phyloP scores from a whole-genome alignment of 768 basidiomycete genomes.

The Hericium erinaceus region DNA sequence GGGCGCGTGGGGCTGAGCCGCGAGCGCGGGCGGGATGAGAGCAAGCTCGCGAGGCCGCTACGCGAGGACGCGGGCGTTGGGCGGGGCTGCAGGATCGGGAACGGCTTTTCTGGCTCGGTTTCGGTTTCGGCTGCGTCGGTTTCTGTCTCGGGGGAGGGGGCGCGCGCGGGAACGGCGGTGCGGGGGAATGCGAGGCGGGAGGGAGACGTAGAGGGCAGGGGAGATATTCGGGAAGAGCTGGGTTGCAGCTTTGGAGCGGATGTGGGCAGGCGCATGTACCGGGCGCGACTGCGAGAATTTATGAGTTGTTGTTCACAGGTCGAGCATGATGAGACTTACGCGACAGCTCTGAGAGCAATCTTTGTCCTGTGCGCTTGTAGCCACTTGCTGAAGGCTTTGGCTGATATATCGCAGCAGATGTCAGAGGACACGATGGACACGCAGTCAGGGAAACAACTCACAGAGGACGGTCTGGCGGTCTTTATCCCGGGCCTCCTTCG shows the following conservation, averaged over 20 bases:
- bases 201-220: constrained; percentile 19
- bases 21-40: background rate
- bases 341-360: constrained; percentile 69
- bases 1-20: constrained; percentile 22
- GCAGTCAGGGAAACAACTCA: constrained; percentile 27
- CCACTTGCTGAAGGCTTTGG: constrained; percentile 55
- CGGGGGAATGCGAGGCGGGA: constrained; percentile 19
- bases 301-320: constrained; percentile 5
- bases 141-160: too few relatives aligned
- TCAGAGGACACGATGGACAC: constrained; percentile 3
- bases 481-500: constrained; percentile 54
- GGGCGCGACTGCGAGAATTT: constrained; percentile 49
- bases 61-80: constrained; percentile 1
- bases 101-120: constrained; percentile 16
- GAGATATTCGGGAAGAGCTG: constrained; percentile 27
- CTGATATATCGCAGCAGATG: constrained; percentile 24
- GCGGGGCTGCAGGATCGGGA: constrained; percentile 10
- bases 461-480: constrained; percentile 47
- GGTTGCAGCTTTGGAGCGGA: constrained; percentile 16
- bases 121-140: background rate
- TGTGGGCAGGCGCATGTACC: constrained; percentile 68
- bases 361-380: constrained; percentile 57
- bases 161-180: constrained; percentile 4
- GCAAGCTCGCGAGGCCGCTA: constrained; percentile 3
- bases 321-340: constrained; percentile 43